A percentile compares a stretch with the other conserved stretches of the same genome.
These are phyloP conservation scores for Hanseniaspora lachancei DNA, from an alignment of 805 yeast genomes.

Conservation along the genomic window DNA sequence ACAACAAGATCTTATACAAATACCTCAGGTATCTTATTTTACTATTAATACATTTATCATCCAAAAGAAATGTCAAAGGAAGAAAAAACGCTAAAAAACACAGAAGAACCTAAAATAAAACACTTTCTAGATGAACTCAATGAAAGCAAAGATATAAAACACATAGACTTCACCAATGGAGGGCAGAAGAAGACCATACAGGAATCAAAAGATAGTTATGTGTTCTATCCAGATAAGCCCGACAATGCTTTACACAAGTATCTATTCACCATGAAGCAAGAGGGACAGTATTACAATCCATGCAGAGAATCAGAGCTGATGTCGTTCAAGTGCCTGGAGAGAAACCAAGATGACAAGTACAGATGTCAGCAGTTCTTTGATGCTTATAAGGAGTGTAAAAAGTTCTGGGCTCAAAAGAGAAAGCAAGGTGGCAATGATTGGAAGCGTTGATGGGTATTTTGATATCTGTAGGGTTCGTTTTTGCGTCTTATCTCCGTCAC, in stretches of 20 bases:
- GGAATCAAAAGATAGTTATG: slow-evolving; percentile 17
- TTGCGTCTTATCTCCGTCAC: too few species aligned
- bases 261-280: slow-evolving; percentile 58
- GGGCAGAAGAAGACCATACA: neutral
- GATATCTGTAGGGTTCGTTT: neutral
- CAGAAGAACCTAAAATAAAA: neutral
- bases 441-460: slow-evolving; percentile 16
- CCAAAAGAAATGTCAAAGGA: neutral
- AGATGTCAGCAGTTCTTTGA: slow-evolving; percentile 71
- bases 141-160: slow-evolving; percentile 14
- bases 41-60: too few species aligned
- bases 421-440: slow-evolving; percentile 26
- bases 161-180: slow-evolving; percentile 21
- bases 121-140: slow-evolving; percentile 10
- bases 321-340: slow-evolving; percentile 70
- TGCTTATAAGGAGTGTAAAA: slow-evolving; percentile 86
- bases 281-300: slow-evolving; percentile 82
- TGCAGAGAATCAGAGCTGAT: slow-evolving; percentile 81
- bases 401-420: slow-evolving; percentile 46
- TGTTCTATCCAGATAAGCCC: slow-evolving; percentile 70
- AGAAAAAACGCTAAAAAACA: neutral
- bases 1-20: too few species aligned
- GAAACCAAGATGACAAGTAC: slow-evolving; percentile 57
- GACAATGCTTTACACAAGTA: slow-evolving; percentile 54
- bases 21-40: too few species aligned